Conservation (phyloP, 2,329 filamentous ascomycete genomes). For the Penicillium aurantiogriseum region DNA sequence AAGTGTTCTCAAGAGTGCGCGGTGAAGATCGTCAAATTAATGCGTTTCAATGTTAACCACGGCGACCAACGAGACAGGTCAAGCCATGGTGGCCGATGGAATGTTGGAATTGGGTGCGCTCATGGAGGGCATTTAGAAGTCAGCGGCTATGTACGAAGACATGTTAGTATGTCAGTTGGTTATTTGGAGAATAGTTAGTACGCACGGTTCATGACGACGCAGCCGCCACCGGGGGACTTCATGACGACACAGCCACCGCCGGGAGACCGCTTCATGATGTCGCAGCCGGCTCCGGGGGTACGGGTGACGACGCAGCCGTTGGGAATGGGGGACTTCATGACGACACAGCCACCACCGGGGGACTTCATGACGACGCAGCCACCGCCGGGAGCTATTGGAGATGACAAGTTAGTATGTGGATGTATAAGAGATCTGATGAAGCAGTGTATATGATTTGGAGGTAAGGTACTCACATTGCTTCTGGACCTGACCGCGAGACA, state of each 20-base stretch:
- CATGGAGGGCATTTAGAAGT: constrained; percentile 2
- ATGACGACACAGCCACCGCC: constrained; percentile 4
- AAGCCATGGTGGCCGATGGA: neutral
- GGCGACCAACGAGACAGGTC: neutral
- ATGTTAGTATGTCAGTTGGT: neutral
- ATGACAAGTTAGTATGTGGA: constrained; percentile 7
- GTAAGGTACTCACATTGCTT: constrained; percentile 21
- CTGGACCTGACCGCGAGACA: constrained; percentile 28
- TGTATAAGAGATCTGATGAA: neutral
- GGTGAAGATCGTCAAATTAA: neutral
- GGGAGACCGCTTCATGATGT: constrained; percentile 4
- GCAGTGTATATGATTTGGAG: neutral
- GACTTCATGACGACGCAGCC: constrained; percentile 32
- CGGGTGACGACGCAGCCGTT: neutral
- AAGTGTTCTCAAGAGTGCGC: neutral
- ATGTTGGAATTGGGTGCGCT: neutral
- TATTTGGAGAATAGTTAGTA: neutral
- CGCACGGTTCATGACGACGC: constrained; percentile 9
- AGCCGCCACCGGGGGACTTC: constrained; percentile 19
- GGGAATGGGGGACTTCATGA: neutral
- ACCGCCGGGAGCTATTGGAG: constrained; percentile 26
- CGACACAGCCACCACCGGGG: constrained; percentile 5
- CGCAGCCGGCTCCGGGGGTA: neutral
- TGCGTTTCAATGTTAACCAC: neutral
- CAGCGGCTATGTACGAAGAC: neutral